phyloP scores from a whole-genome alignment of 352 stramenopile genomes.

The Blastocystis sp. region DNA sequence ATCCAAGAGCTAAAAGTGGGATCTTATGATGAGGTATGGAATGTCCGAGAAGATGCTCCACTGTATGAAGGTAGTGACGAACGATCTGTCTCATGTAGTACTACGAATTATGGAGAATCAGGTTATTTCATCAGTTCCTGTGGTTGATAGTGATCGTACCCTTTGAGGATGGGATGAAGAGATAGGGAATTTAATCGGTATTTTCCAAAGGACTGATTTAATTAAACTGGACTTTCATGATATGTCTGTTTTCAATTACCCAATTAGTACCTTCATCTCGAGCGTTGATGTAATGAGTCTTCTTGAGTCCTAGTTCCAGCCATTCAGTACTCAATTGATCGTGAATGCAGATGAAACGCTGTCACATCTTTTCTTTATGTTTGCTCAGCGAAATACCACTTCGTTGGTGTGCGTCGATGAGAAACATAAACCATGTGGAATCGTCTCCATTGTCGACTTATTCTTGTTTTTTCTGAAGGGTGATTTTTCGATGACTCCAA shows the following conservation, averaged over 20 bases:
- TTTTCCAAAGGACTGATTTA: constrained; percentile 43
- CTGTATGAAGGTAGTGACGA: not conserved
- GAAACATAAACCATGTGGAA: not conserved
- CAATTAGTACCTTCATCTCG: constrained; percentile 50
- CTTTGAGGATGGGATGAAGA: not conserved
- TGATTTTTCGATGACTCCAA: not conserved
- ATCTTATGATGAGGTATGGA: constrained; percentile 14
- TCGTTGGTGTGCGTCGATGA: constrained; percentile 40
- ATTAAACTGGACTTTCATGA: constrained; percentile 56
- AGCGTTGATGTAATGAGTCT: not conserved
- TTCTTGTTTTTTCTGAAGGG: constrained; percentile 57
- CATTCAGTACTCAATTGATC: constrained; percentile 29
- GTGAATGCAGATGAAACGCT: constrained; percentile 39
- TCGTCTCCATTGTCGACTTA: constrained; percentile 40
- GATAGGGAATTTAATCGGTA: constrained; percentile 4
- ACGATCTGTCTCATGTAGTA: not conserved
- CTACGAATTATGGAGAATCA: constrained; percentile 46
- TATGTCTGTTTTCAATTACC: constrained; percentile 38
- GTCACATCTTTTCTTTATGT: constrained; percentile 33
- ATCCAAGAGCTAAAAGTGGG: constrained; percentile 27
- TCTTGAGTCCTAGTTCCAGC: not conserved
- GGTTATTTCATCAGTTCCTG: constrained; percentile 5
- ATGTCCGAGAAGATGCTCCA: constrained; percentile 3
- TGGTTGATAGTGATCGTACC: not conserved
- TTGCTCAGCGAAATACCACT: constrained; percentile 35